These are phyloP conservation scores for Exutisphaerella laricina DNA, from an alignment of 2,329 filamentous ascomycete genomes.

Conservation along the genomic window DNA sequence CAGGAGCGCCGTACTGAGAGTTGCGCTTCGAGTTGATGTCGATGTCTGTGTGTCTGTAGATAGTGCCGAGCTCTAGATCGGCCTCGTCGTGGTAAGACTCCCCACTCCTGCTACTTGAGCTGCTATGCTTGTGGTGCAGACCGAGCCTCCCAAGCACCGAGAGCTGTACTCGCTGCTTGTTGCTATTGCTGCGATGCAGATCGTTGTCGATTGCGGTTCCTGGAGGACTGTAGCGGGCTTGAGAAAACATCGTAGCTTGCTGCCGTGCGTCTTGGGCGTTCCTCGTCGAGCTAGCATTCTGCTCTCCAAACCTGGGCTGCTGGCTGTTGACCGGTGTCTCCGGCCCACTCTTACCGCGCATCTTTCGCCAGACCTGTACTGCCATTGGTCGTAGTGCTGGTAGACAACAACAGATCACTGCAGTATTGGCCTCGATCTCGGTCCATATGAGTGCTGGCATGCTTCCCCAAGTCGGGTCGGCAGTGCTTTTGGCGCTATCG, in stretches of 20 bases:
- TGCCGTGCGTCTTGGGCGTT: no score
- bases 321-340: background rate
- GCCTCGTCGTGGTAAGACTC: background rate
- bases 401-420: conserved; percentile 25
- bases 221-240: background rate
- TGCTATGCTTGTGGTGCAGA: background rate
- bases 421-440: conserved; percentile 25
- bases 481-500: conserved; percentile 14
- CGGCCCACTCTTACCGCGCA: conserved; percentile 1
- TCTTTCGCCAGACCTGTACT: conserved; percentile 6
- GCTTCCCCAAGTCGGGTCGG: conserved; percentile 25
- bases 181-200: background rate
- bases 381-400: conserved; percentile 19
- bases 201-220: background rate
- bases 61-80: background rate
- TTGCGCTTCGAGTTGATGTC: background rate
- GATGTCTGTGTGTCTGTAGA: background rate
- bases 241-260: conserved; percentile 1
- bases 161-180: background rate
- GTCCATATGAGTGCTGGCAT: conserved; percentile 25
- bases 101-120: background rate
- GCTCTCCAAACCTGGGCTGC: background rate
- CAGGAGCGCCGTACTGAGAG: no score
- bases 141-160: background rate
- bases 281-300: background rate